These are phyloP conservation scores for Blastobotrys apis DNA, from an alignment of 1,139 yeast genomes.

Conservation along the genomic window DNA sequence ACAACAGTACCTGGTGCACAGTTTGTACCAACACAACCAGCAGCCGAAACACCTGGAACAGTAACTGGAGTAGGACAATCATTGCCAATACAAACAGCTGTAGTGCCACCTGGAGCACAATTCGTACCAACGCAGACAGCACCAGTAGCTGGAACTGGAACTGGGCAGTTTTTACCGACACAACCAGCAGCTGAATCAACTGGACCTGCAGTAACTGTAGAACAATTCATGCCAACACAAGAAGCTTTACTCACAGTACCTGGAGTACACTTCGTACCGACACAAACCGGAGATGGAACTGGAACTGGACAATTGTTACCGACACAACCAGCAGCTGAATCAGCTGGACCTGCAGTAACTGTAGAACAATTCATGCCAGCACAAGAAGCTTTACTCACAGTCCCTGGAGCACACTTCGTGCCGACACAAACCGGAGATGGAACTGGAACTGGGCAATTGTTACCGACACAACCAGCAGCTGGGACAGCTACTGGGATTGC, in stretches of 20 bases:
- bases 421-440: background rate
- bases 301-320: slow-evolving; percentile 4
- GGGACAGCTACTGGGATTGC: slow-evolving; percentile 7
- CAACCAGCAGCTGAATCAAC: slow-evolving; percentile 3
- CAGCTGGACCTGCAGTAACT: slow-evolving; percentile 8
- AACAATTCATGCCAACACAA: background rate
- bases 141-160: slow-evolving; percentile 1
- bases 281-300: background rate
- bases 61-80: background rate
- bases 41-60: background rate
- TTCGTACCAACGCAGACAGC: background rate
- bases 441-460: background rate
- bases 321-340: background rate
- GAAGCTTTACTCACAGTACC: background rate
- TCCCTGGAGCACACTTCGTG: background rate
- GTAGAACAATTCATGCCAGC: background rate
- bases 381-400: background rate
- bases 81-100: slow-evolving; percentile 1
- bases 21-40: background rate
- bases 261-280: background rate
- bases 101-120: background rate
- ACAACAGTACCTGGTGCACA: slow-evolving; percentile 6
- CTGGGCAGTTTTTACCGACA: slow-evolving; percentile 3
- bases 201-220: slow-evolving; percentile 8
- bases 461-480: background rate